Evolutionary conservation across 1,139 yeast genomes (phyloP), one percentile per base, ranked within the genome.

Genomic region (Yamadazyma sp.): DNA sequence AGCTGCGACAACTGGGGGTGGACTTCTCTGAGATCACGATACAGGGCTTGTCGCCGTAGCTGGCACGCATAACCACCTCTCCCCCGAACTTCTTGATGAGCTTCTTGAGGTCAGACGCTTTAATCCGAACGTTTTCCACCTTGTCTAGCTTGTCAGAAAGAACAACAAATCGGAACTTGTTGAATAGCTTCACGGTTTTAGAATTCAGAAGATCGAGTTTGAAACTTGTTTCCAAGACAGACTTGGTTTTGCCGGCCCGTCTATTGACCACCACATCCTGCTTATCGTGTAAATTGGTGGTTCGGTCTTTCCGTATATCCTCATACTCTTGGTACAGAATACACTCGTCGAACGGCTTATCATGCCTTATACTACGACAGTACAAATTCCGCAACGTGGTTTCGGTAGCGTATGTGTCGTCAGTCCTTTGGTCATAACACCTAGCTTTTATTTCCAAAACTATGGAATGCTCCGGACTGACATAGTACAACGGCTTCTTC

Each of bases 381-480:
- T 88, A 81, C 0, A 92, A 86, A 49, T 86, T 85, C 46, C 88
- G 78, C 18, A 92, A 64, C 0, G 96, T 86, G 4, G 83, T 70
- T 0, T 82, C 85, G 0, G 82, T 78, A 1, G 81, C 80, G 52
- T 79, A 89, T 3, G 72, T 69, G 14, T 55, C 59, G 14, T 66
- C 70, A 27, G 71, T 54, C 39, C 76, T 57, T 47, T 65, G 64
- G 47, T 80, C 82, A 11, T 88, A 70, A 5, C 90, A 82, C 29
- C 96, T 67, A 0, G 96, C 95, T 54, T 86, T 87, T 8, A 90
- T 78, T 54, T 89, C 95, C n/a, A 92, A 56, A 0, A 90, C 94
- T 1, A 89, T 53, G 1, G 95, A 84, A 31, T 86, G 78, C 26
- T 68, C 62, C 0, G 97, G 97, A 43, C 81, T 67, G 21, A 92